These are phyloP conservation scores for Dactylellina leptospora DNA, from an alignment of 2,329 filamentous ascomycete genomes.

Conservation along the genomic window DNA sequence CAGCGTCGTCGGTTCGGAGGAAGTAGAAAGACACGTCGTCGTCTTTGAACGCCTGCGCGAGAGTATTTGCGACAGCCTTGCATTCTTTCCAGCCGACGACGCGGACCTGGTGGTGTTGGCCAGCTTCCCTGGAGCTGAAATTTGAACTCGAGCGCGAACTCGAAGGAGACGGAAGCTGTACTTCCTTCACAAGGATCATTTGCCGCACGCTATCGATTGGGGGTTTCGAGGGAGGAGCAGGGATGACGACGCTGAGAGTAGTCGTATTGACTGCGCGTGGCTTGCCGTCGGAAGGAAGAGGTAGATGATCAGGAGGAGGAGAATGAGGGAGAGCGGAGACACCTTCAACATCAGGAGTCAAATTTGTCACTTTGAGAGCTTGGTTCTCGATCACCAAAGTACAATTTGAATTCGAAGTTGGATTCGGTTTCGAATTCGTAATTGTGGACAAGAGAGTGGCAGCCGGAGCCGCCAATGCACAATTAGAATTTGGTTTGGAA, in stretches of 20 bases:
- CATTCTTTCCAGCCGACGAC: constrained; percentile 71
- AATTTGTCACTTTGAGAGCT: constrained; percentile 54
- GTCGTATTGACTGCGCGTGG: constrained; percentile 30
- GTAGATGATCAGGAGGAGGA: not conserved
- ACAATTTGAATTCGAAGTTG: constrained; percentile 54
- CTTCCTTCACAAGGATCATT: constrained; percentile 53
- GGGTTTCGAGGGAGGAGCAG: constrained; percentile 43
- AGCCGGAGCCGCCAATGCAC: constrained; percentile 48
- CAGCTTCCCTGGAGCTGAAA: constrained; percentile 33
- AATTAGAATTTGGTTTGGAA: constrained; percentile 54
- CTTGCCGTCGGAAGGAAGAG: constrained; percentile 42
- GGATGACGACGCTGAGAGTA: constrained; percentile 45
- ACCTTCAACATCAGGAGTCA: constrained; percentile 45
- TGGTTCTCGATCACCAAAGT: constrained; percentile 54
- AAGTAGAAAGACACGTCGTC: constrained; percentile 80
- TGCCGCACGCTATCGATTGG: constrained; percentile 21
- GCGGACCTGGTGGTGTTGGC: constrained; percentile 53
- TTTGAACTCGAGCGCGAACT: constrained; percentile 44
- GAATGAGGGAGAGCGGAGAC: constrained; percentile 14
- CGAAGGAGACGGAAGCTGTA: constrained; percentile 50
- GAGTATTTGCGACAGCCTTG: constrained; percentile 74
- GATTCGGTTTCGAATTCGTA: constrained; percentile 54
- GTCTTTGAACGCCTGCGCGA: constrained; percentile 79
- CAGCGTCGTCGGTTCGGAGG: constrained; percentile 74
- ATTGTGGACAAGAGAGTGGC: constrained; percentile 52